These are phyloP conservation scores for Pythium myriotylum DNA, from an alignment of 352 stramenopile species.

Conservation along the genomic window DNA sequence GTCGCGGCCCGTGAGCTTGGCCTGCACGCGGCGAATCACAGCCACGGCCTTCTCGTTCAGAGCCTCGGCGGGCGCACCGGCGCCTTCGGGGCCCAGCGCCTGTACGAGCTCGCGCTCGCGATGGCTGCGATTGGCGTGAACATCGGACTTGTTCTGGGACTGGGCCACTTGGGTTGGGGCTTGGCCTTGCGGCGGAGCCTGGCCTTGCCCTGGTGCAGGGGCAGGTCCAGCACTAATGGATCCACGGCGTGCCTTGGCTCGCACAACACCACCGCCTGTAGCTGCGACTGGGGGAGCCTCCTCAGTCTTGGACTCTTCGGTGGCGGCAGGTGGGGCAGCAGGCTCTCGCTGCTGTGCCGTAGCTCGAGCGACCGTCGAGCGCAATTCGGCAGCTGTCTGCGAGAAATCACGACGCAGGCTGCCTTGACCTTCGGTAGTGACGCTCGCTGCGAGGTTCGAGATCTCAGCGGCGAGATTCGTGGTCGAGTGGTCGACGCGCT, in stretches of 20 bases:
- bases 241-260: constrained; percentile 30
- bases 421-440: constrained; percentile 73
- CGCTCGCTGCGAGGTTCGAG: constrained; percentile 74
- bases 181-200: constrained; percentile 4
- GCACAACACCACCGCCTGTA: constrained; percentile 15
- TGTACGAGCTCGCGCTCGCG: constrained; percentile 82
- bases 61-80: constrained; percentile 77
- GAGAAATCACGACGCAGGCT: constrained; percentile 76
- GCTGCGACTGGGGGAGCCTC: background rate
- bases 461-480: constrained; percentile 87
- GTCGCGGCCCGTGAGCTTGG: constrained; percentile 98
- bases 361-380: constrained; percentile 25
- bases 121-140: constrained; percentile 77
- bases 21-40: constrained; percentile 97
- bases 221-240: constrained; percentile 26
- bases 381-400: constrained; percentile 43
- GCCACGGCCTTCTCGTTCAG: constrained; percentile 96
- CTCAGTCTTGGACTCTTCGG: constrained; percentile 9
- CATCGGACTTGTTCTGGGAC: constrained; percentile 56
- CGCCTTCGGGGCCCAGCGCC: constrained; percentile 79
- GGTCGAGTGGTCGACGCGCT: constrained; percentile 72
- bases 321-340: background rate
- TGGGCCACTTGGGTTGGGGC: constrained; percentile 38
- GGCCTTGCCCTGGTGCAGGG: background rate
- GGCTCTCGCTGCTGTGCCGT: background rate